Conservation (phyloP, 2,329 filamentous ascomycete genomes). For the Ophiostoma angusticollis region DNA sequence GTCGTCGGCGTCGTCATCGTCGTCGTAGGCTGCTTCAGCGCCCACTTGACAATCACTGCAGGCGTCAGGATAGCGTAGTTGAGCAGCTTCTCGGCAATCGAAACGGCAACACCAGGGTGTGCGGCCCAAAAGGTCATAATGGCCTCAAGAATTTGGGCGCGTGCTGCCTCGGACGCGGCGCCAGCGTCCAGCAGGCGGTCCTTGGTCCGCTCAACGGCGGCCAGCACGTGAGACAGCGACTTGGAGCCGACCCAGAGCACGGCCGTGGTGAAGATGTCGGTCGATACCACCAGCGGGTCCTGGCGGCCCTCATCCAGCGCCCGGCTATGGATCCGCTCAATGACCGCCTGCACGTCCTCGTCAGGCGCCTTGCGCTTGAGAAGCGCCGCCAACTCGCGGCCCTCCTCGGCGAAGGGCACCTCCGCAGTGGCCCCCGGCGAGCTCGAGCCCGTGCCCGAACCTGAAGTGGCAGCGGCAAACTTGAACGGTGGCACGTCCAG, state of each 20-base stretch:
- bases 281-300: slow-evolving; percentile 74
- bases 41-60: slow-evolving; percentile 78
- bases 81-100: slow-evolving; percentile 89
- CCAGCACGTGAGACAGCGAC: slow-evolving; percentile 88
- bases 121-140: slow-evolving; percentile 90
- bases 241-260: slow-evolving; percentile 92
- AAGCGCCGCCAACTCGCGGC: slow-evolving; percentile 65
- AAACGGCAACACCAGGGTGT: slow-evolving; percentile 82
- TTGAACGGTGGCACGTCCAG: slow-evolving; percentile 96
- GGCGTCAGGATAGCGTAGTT: slow-evolving; percentile 94
- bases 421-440: not conserved
- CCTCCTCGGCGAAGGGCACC: slow-evolving; percentile 57
- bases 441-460: no score
- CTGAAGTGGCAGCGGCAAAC: no score
- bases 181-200: slow-evolving; percentile 73
- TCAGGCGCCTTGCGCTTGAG: slow-evolving; percentile 76
- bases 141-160: slow-evolving; percentile 77
- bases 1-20: slow-evolving; percentile 33
- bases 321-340: slow-evolving; percentile 69
- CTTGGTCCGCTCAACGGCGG: slow-evolving; percentile 90
- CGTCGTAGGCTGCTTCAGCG: slow-evolving; percentile 36
- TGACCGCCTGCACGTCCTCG: slow-evolving; percentile 70
- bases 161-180: slow-evolving; percentile 58
- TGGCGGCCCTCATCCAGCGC: slow-evolving; percentile 48
- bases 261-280: slow-evolving; percentile 84